Evolutionary conservation across 768 basidiomycete species (phyloP), one percentile per base, ranked within the genome.

Genomic region (Russula virescens): DNA sequence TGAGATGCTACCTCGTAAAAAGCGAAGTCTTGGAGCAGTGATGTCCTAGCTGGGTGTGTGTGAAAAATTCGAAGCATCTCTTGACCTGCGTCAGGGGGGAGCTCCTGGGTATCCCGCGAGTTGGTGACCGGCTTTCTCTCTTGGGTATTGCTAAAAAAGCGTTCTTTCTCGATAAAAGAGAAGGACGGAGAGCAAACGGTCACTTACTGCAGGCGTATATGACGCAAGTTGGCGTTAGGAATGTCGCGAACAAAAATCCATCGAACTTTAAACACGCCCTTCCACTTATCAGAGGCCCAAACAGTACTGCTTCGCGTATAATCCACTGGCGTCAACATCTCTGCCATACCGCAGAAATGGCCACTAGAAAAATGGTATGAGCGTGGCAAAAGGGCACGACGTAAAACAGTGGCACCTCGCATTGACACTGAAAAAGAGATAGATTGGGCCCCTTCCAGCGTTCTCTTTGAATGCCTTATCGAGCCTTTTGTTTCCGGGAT

Each of bases 201-300:
- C 67, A n/a, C 82, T 34, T 73, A 93, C 91, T 87, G 88, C 53
- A 95, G 75, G 66, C 91, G 87, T 71, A 97, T 95, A 73, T 96
- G 94, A 52, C 94, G 81, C 51, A 97, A 75, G 57, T 87, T 90
- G 66, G 90, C 83, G 70, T 95, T 95, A 26, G 93, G 94, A 54
- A 94, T 94, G 71, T 98, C 96, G 61, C 94, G 87, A 60, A 99
- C 94, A 72, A 94, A 98, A 66, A 98, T 87, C 97, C 97, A 98
- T 60, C 88, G 83, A 26, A 99, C 93, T 76, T 95, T 96, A 80
- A 99, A 97, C 56, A 98, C 93, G 25, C 97, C 97, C 75, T 99
- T 98, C 97, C 97, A 99, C 73, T 99, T 99, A 75, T 98, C 95
- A 38, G 95, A 95, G 1, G 95, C 95, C 97, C 97, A 99, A 21